Evolutionary conservation across 2,329 filamentous ascomycete genomes (phyloP).

Genomic region (Fusarium piperis): DNA sequence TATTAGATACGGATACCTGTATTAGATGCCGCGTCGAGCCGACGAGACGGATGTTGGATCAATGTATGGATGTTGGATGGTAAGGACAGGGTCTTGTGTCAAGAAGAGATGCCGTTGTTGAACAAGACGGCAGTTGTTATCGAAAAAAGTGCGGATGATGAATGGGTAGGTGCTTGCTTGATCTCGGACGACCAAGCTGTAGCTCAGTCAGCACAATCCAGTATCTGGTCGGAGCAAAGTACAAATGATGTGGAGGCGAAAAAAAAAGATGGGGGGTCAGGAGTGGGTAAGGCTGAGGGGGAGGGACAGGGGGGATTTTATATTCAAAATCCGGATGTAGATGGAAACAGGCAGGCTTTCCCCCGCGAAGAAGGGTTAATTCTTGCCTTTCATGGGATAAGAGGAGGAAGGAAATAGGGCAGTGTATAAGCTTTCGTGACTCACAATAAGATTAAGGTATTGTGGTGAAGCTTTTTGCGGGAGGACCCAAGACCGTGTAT

Average conservation of each 20-base stretch:
- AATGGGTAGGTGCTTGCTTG: not conserved
- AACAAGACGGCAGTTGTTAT: not conserved
- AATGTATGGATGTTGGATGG: not conserved
- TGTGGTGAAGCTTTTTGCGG: not conserved
- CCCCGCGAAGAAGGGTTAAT: not conserved
- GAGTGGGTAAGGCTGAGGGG: constrained; percentile 32
- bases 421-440: not conserved
- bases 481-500: not conserved
- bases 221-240: constrained; percentile 15
- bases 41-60: not conserved
- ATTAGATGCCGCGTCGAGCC: not conserved
- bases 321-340: not conserved
- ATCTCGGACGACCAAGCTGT: not conserved
- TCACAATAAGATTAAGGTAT: not conserved
- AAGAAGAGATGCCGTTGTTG: not conserved
- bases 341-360: not conserved
- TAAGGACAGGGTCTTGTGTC: not conserved
- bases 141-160: not conserved
- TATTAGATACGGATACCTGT: not conserved
- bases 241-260: constrained; percentile 22
- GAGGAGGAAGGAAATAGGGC: not conserved
- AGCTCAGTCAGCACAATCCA: constrained; percentile 18
- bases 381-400: not conserved
- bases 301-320: not conserved
- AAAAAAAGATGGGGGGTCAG: constrained; percentile 24